Conservation (phyloP, 2,329 filamentous ascomycete genomes). For the Paecilomyces formosus region DNA sequence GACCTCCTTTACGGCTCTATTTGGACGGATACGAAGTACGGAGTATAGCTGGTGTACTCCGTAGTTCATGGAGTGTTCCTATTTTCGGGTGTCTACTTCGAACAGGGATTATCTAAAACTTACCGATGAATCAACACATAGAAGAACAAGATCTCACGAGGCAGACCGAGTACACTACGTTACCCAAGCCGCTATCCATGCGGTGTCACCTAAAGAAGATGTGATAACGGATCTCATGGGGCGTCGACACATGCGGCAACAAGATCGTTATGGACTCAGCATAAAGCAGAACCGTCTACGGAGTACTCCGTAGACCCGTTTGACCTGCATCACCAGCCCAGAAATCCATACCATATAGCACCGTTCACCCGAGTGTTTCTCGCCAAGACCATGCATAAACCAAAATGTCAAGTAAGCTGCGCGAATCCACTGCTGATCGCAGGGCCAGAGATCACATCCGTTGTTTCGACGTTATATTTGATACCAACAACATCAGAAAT, state of each 20-base stretch:
- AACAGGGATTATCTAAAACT: too few species aligned
- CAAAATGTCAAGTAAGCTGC: neutral
- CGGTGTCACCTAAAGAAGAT: too few species aligned
- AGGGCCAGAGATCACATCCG: neutral
- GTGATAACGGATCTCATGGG: neutral
- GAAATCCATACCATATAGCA: neutral
- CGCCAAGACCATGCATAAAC: neutral
- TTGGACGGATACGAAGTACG: too few species aligned
- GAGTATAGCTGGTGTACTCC: too few species aligned
- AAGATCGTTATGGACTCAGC: neutral
- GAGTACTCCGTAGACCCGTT: too few species aligned
- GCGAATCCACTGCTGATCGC: neutral
- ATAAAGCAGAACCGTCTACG: neutral
- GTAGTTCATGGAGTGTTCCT: too few species aligned
- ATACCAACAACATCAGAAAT: neutral
- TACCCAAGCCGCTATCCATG: too few species aligned
- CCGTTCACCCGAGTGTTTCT: neutral
- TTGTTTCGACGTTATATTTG: neutral
- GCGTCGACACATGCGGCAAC: neutral
- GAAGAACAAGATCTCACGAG: too few species aligned
- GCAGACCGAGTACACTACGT: too few species aligned
- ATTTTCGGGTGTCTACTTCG: too few species aligned
- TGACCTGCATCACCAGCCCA: neutral
- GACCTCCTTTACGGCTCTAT: too few species aligned
- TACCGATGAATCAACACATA: too few species aligned